Evolutionary conservation across 2,329 filamentous ascomycete species (phyloP).

Genomic region (Diaporthe sp.): DNA sequence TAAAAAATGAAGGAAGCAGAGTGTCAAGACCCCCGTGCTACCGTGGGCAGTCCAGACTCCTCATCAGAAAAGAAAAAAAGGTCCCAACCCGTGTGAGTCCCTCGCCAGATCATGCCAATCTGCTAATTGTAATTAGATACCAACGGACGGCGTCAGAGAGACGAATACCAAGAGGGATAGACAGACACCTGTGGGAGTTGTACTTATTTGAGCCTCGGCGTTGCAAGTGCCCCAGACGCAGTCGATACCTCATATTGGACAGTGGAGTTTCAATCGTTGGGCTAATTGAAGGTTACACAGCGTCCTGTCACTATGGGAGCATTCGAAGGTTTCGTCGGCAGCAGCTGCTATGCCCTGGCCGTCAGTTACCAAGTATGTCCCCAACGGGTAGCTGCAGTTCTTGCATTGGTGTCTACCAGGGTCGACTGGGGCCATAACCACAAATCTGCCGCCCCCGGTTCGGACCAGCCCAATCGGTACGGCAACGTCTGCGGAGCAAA

Average conservation of each 20-base stretch:
- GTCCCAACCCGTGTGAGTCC: not conserved
- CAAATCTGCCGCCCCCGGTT: constrained; percentile 11
- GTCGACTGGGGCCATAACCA: constrained; percentile 24
- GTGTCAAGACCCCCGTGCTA: constrained; percentile 5
- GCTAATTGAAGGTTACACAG: constrained; percentile 34
- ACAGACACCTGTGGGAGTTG: constrained; percentile 26
- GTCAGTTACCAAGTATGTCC: constrained; percentile 20
- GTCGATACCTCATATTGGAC: constrained; percentile 29
- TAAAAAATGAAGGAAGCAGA: constrained; percentile 18
- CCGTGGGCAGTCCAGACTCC: constrained; percentile 6
- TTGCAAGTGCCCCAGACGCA: constrained; percentile 9
- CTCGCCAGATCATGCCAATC: constrained; percentile 28
- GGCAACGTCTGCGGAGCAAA: constrained; percentile 4
- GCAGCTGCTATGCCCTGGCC: constrained; percentile 10
- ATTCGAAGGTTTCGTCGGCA: constrained; percentile 32
- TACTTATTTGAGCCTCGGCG: constrained; percentile 29
- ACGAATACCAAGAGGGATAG: constrained; percentile 17
- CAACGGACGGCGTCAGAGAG: constrained; percentile 23
- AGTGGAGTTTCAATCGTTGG: constrained; percentile 15
- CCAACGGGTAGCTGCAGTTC: constrained; percentile 36
- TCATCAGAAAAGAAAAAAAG: constrained; percentile 12
- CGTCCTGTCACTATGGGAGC: constrained; percentile 32
- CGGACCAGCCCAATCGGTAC: constrained; percentile 22
- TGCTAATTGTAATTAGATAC: constrained; percentile 22
- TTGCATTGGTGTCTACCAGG: constrained; percentile 32